Conservation (phyloP, 2,329 filamentous ascomycete genomes). For the Sodiomyces alkalinus region DNA sequence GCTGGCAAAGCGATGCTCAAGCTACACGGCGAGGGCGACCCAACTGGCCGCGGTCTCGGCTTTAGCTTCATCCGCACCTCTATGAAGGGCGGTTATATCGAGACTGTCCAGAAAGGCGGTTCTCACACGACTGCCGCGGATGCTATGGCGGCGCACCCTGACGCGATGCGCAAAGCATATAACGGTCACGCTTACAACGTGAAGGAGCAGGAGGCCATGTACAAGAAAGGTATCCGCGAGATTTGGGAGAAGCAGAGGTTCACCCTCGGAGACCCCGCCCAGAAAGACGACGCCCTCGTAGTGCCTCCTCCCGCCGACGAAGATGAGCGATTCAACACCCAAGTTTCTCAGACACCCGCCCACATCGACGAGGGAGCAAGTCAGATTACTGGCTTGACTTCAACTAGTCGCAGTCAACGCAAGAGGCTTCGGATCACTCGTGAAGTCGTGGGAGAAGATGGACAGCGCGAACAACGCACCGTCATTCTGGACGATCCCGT, state of each 20-base stretch:
- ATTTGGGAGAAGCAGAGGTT: conserved; percentile 85
- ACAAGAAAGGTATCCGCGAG: conserved; percentile 76
- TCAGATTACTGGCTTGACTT: conserved; percentile 58
- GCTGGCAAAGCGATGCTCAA: conserved; percentile 94
- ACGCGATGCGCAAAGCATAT: conserved; percentile 54
- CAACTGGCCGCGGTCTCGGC: conserved; percentile 80
- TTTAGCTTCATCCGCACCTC: conserved; percentile 97
- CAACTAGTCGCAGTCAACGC: conserved; percentile 49
- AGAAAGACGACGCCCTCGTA: conserved; percentile 46
- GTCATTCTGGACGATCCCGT: conserved; percentile 64
- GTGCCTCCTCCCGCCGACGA: conserved; percentile 43
- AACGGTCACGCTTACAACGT: conserved; percentile 97
- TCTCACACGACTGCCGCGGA: conserved; percentile 57
- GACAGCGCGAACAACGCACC: conserved; percentile 44
- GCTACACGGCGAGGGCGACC: conserved; percentile 86
- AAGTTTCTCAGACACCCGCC: conserved; percentile 54
- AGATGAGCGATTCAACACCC: conserved; percentile 55
- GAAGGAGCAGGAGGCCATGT: conserved; percentile 80
- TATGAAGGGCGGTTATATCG: conserved; percentile 94
- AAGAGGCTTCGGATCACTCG: conserved; percentile 63
- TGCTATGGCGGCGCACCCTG: conserved; percentile 61
- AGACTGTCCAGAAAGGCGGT: conserved; percentile 49
- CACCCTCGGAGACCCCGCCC: conserved; percentile 57
- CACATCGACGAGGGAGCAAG: conserved; percentile 63
- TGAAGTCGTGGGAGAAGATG: conserved; percentile 28